phyloP scores from a whole-genome alignment of 1,284 basidiomycete genomes.

The Anthracocystis walkeri region DNA sequence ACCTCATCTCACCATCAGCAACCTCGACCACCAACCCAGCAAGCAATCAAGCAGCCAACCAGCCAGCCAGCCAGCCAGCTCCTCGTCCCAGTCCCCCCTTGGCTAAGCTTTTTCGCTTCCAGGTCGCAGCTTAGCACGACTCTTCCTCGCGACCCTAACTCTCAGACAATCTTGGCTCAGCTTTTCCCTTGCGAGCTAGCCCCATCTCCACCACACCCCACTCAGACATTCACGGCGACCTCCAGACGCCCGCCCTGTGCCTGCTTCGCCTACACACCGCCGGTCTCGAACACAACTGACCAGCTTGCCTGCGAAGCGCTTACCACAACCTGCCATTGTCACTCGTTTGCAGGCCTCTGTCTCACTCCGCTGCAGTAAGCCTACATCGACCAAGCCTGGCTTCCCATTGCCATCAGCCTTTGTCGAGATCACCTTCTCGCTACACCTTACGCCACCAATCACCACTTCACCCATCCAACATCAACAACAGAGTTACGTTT shows the following conservation, averaged over 20 bases:
- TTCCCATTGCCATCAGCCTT: not conserved
- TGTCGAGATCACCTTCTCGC: not conserved
- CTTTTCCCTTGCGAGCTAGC: not conserved
- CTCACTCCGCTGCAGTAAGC: slow-evolving; percentile 6
- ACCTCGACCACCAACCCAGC: not conserved
- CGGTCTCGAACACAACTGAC: not conserved
- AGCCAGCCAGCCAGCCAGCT: too few species aligned
- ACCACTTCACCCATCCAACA: not conserved
- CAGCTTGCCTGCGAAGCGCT: not conserved
- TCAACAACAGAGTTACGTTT: not conserved
- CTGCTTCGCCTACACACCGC: not conserved
- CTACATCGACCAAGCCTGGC: not conserved
- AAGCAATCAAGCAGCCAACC: not conserved
- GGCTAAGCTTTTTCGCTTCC: slow-evolving; percentile 1
- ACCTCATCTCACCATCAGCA: not conserved
- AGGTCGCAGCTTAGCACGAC: slow-evolving; percentile 2
- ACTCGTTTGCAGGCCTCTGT: not conserved
- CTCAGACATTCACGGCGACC: not conserved
- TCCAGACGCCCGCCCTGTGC: not conserved
- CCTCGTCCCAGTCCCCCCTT: not conserved
- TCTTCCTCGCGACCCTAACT: not conserved
- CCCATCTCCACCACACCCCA: not conserved
- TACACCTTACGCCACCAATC: not conserved
- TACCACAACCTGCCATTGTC: not conserved
- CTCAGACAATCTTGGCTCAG: slow-evolving; percentile 1